Conservation (phyloP, 2,329 filamentous ascomycete genomes). For the Dactylellina leptospora region DNA sequence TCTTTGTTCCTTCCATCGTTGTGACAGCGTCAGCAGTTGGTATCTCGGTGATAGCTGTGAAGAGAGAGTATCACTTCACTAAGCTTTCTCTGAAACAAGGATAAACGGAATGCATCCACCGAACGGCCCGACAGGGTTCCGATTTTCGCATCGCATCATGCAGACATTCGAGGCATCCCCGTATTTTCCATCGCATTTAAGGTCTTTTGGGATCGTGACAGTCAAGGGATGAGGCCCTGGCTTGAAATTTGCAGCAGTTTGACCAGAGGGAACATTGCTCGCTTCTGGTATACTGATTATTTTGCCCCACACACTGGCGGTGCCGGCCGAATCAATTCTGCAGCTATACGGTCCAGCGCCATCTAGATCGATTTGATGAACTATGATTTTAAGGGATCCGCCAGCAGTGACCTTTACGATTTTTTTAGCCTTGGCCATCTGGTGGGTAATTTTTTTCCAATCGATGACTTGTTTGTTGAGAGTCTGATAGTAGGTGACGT, state of each 20-base stretch:
- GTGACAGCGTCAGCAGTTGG: too few species aligned
- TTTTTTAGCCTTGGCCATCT: constrained; percentile 12
- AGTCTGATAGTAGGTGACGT: constrained; percentile 10
- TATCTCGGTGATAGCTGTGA: too few species aligned
- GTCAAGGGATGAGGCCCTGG: constrained; percentile 13
- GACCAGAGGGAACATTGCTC: background rate
- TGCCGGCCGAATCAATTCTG: constrained; percentile 13
- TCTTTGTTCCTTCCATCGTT: too few species aligned
- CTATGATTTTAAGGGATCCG: constrained; percentile 23
- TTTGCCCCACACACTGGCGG: constrained; percentile 3
- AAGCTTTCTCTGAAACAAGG: background rate
- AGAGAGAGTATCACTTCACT: too few species aligned
- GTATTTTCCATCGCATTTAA: constrained; percentile 16
- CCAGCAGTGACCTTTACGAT: constrained; percentile 4
- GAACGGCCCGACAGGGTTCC: constrained; percentile 3
- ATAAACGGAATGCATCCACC: constrained; percentile 64
- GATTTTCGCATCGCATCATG: constrained; percentile 37
- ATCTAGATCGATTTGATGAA: constrained; percentile 18
- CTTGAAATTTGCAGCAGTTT: background rate
- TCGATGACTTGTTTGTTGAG: constrained; percentile 9
- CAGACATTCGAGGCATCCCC: constrained; percentile 18
- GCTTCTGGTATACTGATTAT: background rate
- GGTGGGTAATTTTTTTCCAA: constrained; percentile 3
- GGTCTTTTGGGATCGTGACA: constrained; percentile 8
- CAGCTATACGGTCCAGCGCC: constrained; percentile 28